These are phyloP conservation scores for Kwoniella europaea DNA, from an alignment of 768 basidiomycete genomes.

Conservation along the genomic window DNA sequence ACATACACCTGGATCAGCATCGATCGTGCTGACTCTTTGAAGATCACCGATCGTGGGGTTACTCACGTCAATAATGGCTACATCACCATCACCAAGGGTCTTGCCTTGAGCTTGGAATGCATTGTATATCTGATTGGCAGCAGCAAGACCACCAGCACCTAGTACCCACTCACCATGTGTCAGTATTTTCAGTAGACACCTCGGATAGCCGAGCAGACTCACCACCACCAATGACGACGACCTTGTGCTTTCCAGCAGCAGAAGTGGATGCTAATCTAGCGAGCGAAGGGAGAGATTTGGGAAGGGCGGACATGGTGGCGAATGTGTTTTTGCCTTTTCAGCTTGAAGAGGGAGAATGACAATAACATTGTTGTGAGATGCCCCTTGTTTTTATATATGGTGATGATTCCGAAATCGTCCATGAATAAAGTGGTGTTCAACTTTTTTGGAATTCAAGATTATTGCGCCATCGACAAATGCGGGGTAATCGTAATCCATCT, in stretches of 20 bases:
- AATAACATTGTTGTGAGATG: neutral
- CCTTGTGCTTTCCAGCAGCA: conserved; percentile 65
- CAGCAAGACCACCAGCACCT: conserved; percentile 82
- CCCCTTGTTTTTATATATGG: neutral
- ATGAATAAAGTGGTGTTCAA: neutral
- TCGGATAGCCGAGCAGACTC: conserved; percentile 46
- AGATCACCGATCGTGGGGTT: neutral
- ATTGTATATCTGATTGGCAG: conserved; percentile 85
- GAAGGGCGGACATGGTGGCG: conserved; percentile 26
- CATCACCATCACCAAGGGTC: conserved; percentile 72
- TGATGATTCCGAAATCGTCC: conserved; percentile 13
- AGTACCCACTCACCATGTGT: conserved; percentile 1
- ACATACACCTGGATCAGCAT: conserved; percentile 1
- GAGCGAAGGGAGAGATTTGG: conserved; percentile 23
- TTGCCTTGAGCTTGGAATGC: conserved; percentile 75
- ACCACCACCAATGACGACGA: conserved; percentile 89
- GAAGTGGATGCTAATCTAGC: conserved; percentile 51
- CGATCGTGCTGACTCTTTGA: neutral
- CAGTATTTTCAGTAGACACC: neutral
- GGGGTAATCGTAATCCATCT: conserved; percentile 7
- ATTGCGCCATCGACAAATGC: conserved; percentile 18
- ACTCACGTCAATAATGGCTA: conserved; percentile 77
- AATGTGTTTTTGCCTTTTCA: neutral
- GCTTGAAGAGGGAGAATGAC: neutral
- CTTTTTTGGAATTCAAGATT: conserved; percentile 17